Evolutionary conservation across 345 rosid genomes (phyloP).

Genomic region (Aurinia saxatilis): DNA sequence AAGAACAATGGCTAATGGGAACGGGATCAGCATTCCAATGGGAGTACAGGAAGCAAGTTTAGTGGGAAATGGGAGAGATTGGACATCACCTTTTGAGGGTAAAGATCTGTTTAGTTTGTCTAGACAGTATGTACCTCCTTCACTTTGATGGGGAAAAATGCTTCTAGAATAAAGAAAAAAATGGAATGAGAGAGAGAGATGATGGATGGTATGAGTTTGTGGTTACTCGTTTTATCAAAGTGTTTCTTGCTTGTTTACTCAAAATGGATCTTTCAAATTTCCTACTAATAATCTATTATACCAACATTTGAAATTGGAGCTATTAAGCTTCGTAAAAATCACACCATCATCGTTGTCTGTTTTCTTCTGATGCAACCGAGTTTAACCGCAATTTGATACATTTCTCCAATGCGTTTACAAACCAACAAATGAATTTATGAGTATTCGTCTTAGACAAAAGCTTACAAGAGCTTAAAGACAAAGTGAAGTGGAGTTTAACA

Average conservation of each 20-base stretch:
- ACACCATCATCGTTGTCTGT: no score
- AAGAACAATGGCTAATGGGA: constrained; percentile 36
- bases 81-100: constrained; percentile 93
- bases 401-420: no score
- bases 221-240: constrained; percentile 26
- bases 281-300: background rate
- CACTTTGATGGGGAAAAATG: constrained; percentile 16
- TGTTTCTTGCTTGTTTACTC: constrained; percentile 27
- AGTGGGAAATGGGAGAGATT: constrained; percentile 50
- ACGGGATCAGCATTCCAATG: constrained; percentile 25
- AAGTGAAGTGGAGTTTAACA: no score
- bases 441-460: no score
- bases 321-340: background rate
- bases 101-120: constrained; percentile 86
- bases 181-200: background rate
- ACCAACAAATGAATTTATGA: no score
- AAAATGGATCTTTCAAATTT: constrained; percentile 17
- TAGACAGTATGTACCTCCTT: constrained; percentile 50
- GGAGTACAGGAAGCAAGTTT: constrained; percentile 42
- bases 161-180: constrained; percentile 15
- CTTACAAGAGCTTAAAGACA: no score
- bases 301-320: background rate
- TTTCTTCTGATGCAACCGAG: no score
- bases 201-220: constrained; percentile 24
- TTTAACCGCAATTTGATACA: no score